phyloP scores from a whole-genome alignment of 345 rosid species.

The Gossypioides kirkii region DNA sequence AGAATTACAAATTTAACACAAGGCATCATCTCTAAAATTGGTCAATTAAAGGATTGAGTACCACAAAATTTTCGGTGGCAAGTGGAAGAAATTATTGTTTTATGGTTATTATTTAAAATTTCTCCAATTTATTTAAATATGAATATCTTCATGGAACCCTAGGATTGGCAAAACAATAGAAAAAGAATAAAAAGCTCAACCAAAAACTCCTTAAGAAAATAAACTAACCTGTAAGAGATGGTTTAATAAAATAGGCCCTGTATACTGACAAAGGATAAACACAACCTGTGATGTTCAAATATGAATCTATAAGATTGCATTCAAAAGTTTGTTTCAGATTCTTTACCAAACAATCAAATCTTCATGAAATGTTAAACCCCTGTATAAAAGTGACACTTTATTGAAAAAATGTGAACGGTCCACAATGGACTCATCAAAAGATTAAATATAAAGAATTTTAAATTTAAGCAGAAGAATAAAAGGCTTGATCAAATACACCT shows the following conservation, averaged over 20 bases:
- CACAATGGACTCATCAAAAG: neutral
- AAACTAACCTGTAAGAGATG: slow-evolving; percentile 64
- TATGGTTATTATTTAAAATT: neutral
- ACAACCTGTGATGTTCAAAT: slow-evolving; percentile 58
- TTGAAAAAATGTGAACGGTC: neutral
- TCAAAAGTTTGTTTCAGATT: slow-evolving; percentile 1
- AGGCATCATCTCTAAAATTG: neutral
- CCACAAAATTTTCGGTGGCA: neutral
- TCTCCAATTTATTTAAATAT: neutral
- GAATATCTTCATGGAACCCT: neutral
- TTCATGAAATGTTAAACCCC: neutral
- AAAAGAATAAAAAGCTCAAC: neutral
- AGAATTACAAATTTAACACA: slow-evolving; percentile 1
- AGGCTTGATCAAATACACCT: no score
- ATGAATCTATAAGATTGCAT: slow-evolving; percentile 19
- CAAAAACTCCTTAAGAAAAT: slow-evolving; percentile 8
- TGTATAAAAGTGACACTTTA: slow-evolving; percentile 6
- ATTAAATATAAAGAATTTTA: neutral
- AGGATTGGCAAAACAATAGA: neutral
- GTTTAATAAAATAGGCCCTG: slow-evolving; percentile 74
- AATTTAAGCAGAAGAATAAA: no score
- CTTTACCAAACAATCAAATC: slow-evolving; percentile 15
- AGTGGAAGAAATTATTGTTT: neutral
- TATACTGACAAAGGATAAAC: slow-evolving; percentile 71
- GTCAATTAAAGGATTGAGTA: slow-evolving; percentile 11